Percentiles rank a stretch among this genome's conserved stretches.
Evolutionary conservation across 2,329 filamentous ascomycete genomes (phyloP).

Genomic region (Claviceps sp.): DNA sequence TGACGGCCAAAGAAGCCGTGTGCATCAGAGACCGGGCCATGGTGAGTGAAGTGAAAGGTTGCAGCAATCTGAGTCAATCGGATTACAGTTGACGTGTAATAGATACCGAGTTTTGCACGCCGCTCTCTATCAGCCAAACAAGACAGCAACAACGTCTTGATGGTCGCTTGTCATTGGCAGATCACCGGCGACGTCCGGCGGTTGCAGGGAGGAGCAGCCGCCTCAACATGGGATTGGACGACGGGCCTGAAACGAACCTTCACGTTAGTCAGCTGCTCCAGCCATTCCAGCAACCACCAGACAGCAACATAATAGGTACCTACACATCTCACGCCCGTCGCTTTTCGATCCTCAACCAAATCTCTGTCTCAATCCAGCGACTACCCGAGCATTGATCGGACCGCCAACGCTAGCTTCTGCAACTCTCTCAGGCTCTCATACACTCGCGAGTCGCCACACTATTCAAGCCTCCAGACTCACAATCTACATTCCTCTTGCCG

Average conservation of each 20-base stretch:
- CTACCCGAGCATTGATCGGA: constrained; percentile 7
- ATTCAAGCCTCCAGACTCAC: background rate
- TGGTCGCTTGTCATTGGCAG: too few relatives aligned
- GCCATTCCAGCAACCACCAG: too few relatives aligned
- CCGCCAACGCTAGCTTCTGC: background rate
- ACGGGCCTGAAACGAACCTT: too few relatives aligned
- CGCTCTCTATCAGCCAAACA: background rate
- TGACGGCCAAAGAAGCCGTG: constrained; percentile 22
- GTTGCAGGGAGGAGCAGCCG: too few relatives aligned
- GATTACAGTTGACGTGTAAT: background rate
- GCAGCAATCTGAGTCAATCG: background rate
- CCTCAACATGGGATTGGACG: too few relatives aligned
- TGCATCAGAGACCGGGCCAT: constrained; percentile 19
- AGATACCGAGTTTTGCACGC: background rate
- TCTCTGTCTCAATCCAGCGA: constrained; percentile 1
- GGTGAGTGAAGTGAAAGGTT: background rate
- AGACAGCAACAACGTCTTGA: background rate
- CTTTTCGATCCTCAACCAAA: background rate
- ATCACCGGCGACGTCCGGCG: too few relatives aligned
- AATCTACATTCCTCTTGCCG: background rate
- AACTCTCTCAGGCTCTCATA: background rate
- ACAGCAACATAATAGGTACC: too few relatives aligned
- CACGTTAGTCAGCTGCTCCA: too few relatives aligned
- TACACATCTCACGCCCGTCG: background rate
- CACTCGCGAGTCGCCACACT: background rate